These are phyloP conservation scores for Candolleomyces eurysporus DNA, from an alignment of 768 basidiomycete species.

Conservation along the genomic window DNA sequence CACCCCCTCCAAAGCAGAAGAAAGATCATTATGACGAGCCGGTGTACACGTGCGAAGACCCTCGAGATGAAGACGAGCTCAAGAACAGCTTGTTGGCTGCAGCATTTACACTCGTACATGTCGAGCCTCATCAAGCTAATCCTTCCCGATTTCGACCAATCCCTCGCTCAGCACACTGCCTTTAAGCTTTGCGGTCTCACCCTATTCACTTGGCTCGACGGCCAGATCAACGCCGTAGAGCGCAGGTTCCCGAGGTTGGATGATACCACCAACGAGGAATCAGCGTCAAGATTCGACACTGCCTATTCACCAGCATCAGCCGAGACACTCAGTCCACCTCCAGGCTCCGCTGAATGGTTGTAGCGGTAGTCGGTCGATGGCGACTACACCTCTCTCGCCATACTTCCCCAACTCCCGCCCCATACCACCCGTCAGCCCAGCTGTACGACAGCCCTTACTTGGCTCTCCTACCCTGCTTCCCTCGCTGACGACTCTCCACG, in stretches of 20 bases:
- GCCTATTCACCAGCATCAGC: neutral
- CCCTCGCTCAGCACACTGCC: slow-evolving; percentile 37
- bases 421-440: slow-evolving; percentile 8
- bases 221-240: slow-evolving; percentile 39
- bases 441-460: slow-evolving; percentile 16
- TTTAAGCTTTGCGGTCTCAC: slow-evolving; percentile 38
- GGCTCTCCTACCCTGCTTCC: slow-evolving; percentile 34
- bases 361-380: neutral
- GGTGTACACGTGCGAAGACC: too few species aligned
- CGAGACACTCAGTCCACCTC: neutral
- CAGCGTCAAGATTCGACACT: neutral
- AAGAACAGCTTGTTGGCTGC: slow-evolving; percentile 30
- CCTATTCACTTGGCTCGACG: slow-evolving; percentile 44
- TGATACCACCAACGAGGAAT: slow-evolving; percentile 18
- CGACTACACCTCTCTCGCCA: slow-evolving; percentile 1
- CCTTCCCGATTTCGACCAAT: slow-evolving; percentile 44
- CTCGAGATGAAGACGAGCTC: slow-evolving; percentile 8
- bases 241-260: slow-evolving; percentile 40
- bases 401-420: slow-evolving; percentile 13
- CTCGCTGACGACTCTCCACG: slow-evolving; percentile 35
- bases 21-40: neutral
- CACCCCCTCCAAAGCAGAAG: neutral
- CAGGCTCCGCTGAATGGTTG: neutral
- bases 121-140: slow-evolving; percentile 26
- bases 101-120: slow-evolving; percentile 35